Evolutionary conservation across 768 basidiomycete genomes (phyloP), one percentile per base, ranked within the genome.

Genomic region (Cantharellus anzutake): DNA sequence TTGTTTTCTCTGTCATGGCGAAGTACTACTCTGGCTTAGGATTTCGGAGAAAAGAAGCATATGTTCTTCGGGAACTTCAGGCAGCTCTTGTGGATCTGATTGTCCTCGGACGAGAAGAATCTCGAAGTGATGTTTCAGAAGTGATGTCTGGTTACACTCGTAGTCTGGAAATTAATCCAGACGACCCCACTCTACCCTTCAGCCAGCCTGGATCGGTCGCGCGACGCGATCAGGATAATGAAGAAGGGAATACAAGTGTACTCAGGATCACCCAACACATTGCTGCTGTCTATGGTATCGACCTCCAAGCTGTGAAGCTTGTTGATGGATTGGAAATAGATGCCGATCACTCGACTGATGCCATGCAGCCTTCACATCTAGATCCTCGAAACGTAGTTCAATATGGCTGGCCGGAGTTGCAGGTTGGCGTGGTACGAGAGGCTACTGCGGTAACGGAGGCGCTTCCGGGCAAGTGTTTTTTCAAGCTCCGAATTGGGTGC

Each of bases 361-460:
- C 51, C 42, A 51, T 61, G 35, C 58, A 59, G 37, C 52, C 42
- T 35, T 11, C 11, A 11, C 44, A 48, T 48, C 62, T 59, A 20
- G 76, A 76, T 59, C 73, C 75, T 53, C 76, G 77, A 58, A 70
- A 72, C 0, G 61, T 72, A 4, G 72, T 73, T 41, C 70, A 77
- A 3, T 87, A 82, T 67, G 96, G 96, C 3, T 98, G 94, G 94
- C 84, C 92, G 2, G 89, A 92, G 68, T 73, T 99, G 44, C 94
- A 96, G 72, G 80, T 97, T 16, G 91, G 90, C 34, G 81, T 93
- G n/a, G 76, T 97, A 29, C 79, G 90, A 42, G 96, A 98, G 68
- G 89, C 91, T 0, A 82, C 97, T 29, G 83, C 86, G 0, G 82
- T 98, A 2, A 87, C 90, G 1, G 90, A 97, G 69, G 81, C 89